phyloP scores from a whole-genome alignment of 495 filamentous ascomycete genomes.

The Xylaria flabelliformis region DNA sequence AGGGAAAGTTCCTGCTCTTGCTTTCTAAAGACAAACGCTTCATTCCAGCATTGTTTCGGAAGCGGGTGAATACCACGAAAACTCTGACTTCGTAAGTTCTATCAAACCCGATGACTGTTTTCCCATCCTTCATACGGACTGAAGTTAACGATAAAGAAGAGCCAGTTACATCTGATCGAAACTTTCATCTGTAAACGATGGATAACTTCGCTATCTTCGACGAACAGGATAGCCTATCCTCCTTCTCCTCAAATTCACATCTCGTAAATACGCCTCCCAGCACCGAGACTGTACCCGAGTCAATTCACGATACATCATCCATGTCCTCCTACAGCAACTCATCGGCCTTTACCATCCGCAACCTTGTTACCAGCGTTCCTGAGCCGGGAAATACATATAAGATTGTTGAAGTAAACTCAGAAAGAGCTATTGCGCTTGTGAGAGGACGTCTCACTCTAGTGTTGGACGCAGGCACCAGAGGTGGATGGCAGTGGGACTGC shows the following conservation, averaged over 20 bases:
- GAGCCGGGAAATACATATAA: not conserved
- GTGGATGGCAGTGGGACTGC: conserved; percentile 17
- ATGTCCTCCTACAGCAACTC: not conserved
- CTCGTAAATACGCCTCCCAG: not conserved
- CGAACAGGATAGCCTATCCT: not conserved
- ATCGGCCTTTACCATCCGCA: not conserved
- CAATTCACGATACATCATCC: not conserved
- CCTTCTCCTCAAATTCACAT: not conserved
- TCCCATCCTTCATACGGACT: not conserved
- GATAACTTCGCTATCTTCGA: not conserved
- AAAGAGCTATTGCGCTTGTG: not conserved
- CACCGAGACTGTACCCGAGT: not conserved
- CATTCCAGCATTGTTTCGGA: not conserved
- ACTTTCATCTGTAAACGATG: not conserved
- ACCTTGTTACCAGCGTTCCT: not conserved
- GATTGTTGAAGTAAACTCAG: not conserved
- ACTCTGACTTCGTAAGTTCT: not conserved
- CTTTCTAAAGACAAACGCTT: not conserved
- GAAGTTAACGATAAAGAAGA: not conserved
- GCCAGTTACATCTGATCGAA: not conserved
- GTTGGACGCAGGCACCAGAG: not conserved
- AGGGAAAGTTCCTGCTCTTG: not conserved
- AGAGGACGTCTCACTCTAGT: not conserved
- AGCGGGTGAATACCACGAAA: not conserved
- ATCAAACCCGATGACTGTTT: not conserved